These are phyloP conservation scores for Rachicladosporium sp. DNA, from an alignment of 2,329 filamentous ascomycete genomes.

Conservation along the genomic window DNA sequence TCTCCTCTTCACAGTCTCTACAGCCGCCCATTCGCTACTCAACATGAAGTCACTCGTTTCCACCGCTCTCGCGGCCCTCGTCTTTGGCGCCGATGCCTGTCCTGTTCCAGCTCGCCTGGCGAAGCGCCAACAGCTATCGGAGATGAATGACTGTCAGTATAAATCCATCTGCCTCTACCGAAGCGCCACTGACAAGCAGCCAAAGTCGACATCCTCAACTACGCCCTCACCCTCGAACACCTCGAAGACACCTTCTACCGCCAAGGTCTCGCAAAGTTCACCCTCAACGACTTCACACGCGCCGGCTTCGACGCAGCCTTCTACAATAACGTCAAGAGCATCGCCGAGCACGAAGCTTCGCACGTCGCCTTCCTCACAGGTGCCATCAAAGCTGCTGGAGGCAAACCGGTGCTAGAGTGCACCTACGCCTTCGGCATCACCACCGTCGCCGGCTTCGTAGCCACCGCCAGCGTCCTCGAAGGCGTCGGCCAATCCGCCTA, in stretches of 20 bases:
- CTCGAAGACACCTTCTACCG: conserved; percentile 51
- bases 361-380: conserved; percentile 47
- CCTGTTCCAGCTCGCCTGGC: background rate
- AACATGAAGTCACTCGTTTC: too few species aligned
- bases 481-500: conserved; percentile 48
- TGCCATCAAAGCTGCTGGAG: conserved; percentile 33
- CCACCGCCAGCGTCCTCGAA: conserved; percentile 42
- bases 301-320: conserved; percentile 40
- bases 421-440: conserved; percentile 40
- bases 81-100: too few species aligned
- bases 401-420: conserved; percentile 41
- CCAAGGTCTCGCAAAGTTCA: conserved; percentile 47
- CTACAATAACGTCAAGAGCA: conserved; percentile 45
- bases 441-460: conserved; percentile 35
- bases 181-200: too few species aligned
- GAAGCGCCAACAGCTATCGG: conserved; percentile 4
- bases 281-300: conserved; percentile 37
- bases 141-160: conserved; percentile 7
- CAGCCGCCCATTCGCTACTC: too few species aligned
- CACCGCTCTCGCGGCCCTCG: too few species aligned
- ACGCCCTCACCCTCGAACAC: conserved; percentile 34
- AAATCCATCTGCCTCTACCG: too few species aligned
- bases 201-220: conserved; percentile 26
- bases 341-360: conserved; percentile 44
- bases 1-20: too few species aligned